Base-by-base conservation (phyloP, 306 rosid genomes). In the Abrus precatorius region DNA sequence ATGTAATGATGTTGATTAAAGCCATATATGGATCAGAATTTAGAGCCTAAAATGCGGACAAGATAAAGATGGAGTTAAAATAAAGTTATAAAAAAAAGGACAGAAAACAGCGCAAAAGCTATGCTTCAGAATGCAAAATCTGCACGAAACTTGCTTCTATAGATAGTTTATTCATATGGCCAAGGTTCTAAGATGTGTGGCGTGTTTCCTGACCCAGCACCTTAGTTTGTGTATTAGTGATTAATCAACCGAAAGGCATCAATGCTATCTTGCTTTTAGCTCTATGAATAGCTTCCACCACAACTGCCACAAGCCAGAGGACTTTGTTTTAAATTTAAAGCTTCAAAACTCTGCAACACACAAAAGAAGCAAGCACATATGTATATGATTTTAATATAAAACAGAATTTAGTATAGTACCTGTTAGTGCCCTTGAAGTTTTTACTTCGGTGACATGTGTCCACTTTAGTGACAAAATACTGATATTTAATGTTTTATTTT, bases 91-190 rank as follows among this genome's bases (percentile, higher is more conserved):
- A 3, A 69, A 48, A 5, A 76, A 10, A 47, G 0, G 11, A 43
- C 9, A 29, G 10, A 67, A 33, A 38, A 30, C 13, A 49, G 11
- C 11, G 53, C 38, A 56, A 9, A 72, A 47, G 20, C 47, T 40
- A 3, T 56, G 34, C 11, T 67, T 44, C 11, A 12, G 65, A 59
- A 67, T 8, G 69, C 11, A 69, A 20, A 20, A 14, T 67, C 45
- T 7, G 38, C 5, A 14, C 38, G 4, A 44, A 11, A 80, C 91
- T 77, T 74, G 87, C 95, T 84, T 89, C 92, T 49, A 89, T 79
- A 13, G 97, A 90, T 72, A 94, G 94, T 62, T 88, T 92, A 79
- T 92, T 92, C 69, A 88, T 80, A 90, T 92, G 97, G 20, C 95
- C 93, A 9, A 92, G 89, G 80, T 90, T 92, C 57, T 2, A 36